Evolutionary conservation across 306 rosid species (phyloP).

Genomic region (Echinosophora koreensis): DNA sequence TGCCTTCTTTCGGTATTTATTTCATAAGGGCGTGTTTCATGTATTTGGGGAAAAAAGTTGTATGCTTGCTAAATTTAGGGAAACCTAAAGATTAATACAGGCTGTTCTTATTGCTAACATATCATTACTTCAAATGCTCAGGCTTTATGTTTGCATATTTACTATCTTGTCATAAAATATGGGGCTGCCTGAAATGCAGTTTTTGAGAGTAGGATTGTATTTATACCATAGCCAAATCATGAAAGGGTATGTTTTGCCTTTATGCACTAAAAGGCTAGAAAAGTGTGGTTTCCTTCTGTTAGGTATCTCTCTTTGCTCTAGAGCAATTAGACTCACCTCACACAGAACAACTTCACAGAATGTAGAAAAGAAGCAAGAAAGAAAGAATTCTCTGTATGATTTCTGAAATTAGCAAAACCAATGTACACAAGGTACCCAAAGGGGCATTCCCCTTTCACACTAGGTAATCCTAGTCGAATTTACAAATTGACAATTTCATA

Average conservation of each 20-base stretch:
- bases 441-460: too few relatives aligned
- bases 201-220: constrained; percentile 1
- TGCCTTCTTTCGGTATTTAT: constrained; percentile 13
- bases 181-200: background rate
- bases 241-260: background rate
- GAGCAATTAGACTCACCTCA: too few relatives aligned
- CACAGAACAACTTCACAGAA: too few relatives aligned
- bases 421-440: too few relatives aligned
- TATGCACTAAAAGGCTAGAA: background rate
- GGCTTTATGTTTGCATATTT: constrained; percentile 17
- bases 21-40: background rate
- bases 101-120: constrained; percentile 10
- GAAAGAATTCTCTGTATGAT: too few relatives aligned
- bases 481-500: too few relatives aligned
- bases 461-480: too few relatives aligned
- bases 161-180: background rate
- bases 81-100: background rate
- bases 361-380: too few relatives aligned
- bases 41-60: constrained; percentile 10
- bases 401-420: too few relatives aligned
- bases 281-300: background rate
- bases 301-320: too few relatives aligned
- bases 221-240: background rate
- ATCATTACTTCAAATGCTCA: background rate
- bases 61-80: background rate